Base-by-base conservation (phyloP, 2,329 filamentous ascomycete genomes). In the Sclerotinia sclerotiorum region DNA sequence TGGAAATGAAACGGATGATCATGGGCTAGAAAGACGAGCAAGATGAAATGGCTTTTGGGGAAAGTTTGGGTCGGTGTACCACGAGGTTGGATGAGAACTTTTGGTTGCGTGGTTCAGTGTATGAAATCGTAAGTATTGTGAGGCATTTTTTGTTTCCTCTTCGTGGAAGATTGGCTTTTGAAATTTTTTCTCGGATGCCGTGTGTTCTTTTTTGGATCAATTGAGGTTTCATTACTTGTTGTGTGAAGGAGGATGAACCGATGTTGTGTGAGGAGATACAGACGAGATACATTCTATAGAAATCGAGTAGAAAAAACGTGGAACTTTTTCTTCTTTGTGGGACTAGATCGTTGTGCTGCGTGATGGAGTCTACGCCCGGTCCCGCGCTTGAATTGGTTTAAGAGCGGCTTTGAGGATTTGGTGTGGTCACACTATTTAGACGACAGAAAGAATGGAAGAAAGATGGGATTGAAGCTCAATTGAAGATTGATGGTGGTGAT, bases 241-340 rank as follows among this genome's bases (percentile, higher is more conserved):
- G 27, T 24, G 27, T 48, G 17, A 65, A 48, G 27, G 49, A 32
- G 46, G 13, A 62, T 27, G 60, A 51, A 49, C 60, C 46, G 32
- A 65, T 65, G 62, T 8, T 6, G 62, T 65, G 62, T 21, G 13
- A 51, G 11, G 44, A 29, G 44, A 6, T 27, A 57, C 42, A 39
- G 11, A 17, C 35, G 29, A 58, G 17, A 11, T 60, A 55, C 10
- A 44, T 54, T 52, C 17, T 6, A 42, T 42, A 44, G 29, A 62
- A 60, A 67, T 67, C 56, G 56, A 62, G 56, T 35, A 61, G 56
- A 62, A 67, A 67, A 67, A 67, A 67, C 65, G 65, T 67, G 65
- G 65, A 46, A 39, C 27, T 15, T 29, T 7, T 19, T 15, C 11
- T 42, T 42, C 11, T 24, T 27, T 27, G 56, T 62, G 56, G 7